Percentiles rank a stretch among this genome's conserved stretches.
These are phyloP conservation scores for Epichloe elymi DNA, from an alignment of 2,329 filamentous ascomycete species.

Conservation along the genomic window DNA sequence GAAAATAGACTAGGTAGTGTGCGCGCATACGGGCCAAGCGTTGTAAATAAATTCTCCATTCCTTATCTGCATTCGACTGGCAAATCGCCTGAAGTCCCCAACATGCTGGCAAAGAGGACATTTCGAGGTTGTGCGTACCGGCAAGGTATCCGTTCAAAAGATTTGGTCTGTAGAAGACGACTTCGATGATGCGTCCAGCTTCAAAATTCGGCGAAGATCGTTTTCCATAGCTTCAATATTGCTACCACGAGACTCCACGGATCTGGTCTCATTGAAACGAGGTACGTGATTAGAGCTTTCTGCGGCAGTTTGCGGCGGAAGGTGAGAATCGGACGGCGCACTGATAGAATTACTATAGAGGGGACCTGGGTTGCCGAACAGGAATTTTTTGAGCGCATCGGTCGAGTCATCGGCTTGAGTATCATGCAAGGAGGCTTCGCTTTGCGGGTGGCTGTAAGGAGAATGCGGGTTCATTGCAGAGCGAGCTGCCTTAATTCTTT, in stretches of 20 bases:
- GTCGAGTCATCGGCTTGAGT: slow-evolving; percentile 18
- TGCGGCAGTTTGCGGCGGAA: background rate
- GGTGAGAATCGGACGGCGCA: background rate
- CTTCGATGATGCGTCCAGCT: slow-evolving; percentile 23
- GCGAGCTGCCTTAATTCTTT: slow-evolving; percentile 45
- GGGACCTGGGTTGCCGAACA: slow-evolving; percentile 30
- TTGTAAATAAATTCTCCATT: background rate
- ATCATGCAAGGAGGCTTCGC: background rate
- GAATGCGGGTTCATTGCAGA: slow-evolving; percentile 14
- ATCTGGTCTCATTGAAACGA: background rate
- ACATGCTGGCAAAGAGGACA: background rate
- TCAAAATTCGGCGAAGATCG: slow-evolving; percentile 39
- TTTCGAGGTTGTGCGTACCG: background rate
- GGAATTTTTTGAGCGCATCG: slow-evolving; percentile 44
- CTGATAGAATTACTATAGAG: background rate
- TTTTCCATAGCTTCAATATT: slow-evolving; percentile 39
- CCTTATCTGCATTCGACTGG: background rate
- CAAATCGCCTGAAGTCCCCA: background rate
- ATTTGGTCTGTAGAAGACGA: slow-evolving; percentile 9
- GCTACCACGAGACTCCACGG: slow-evolving; percentile 5
- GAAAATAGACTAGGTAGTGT: background rate
- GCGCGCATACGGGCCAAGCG: background rate
- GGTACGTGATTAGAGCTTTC: background rate
- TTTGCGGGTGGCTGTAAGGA: background rate
- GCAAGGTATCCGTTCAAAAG: slow-evolving; percentile 3